Conservation (phyloP, 768 basidiomycete species). For the Agrocybe pediades region DNA sequence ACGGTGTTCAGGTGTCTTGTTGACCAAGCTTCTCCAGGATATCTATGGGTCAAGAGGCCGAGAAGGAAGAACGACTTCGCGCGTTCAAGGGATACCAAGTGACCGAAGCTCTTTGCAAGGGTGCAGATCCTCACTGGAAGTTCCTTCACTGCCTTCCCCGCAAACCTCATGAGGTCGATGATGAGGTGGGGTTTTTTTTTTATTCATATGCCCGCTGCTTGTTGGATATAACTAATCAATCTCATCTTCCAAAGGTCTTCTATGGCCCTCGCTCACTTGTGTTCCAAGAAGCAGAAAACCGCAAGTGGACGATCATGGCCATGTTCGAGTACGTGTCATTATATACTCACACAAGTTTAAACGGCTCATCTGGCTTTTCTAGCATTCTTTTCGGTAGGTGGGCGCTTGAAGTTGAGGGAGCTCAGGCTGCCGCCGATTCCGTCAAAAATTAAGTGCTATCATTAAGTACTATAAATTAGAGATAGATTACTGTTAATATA, state of each 20-base stretch:
- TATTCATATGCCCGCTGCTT: neutral
- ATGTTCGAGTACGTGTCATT: slow-evolving; percentile 72
- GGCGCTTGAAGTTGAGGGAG: slow-evolving; percentile 27
- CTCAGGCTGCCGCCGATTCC: neutral
- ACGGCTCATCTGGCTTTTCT: slow-evolving; percentile 7
- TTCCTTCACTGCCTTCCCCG: slow-evolving; percentile 97
- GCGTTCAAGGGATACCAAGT: slow-evolving; percentile 95
- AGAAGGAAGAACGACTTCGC: slow-evolving; percentile 80
- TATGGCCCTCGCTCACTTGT: slow-evolving; percentile 91
- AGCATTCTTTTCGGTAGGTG: slow-evolving; percentile 52
- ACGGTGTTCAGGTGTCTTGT: neutral
- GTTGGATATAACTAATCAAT: neutral
- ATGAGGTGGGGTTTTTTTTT: slow-evolving; percentile 62
- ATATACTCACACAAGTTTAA: slow-evolving; percentile 1
- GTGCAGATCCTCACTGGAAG: slow-evolving; percentile 86
- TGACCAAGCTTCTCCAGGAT: slow-evolving; percentile 57
- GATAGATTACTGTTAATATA: too few relatives aligned
- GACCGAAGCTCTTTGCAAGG: slow-evolving; percentile 87
- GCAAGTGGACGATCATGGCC: slow-evolving; percentile 97
- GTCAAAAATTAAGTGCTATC: neutral
- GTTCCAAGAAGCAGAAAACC: slow-evolving; percentile 94
- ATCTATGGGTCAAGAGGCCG: slow-evolving; percentile 98
- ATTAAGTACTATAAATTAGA: too few relatives aligned
- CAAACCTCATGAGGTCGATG: slow-evolving; percentile 92
- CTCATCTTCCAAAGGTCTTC: slow-evolving; percentile 62